Evolutionary conservation across 495 filamentous ascomycete genomes (phyloP), one percentile per base, ranked within the genome.

Genomic region (Tuber borchii): DNA sequence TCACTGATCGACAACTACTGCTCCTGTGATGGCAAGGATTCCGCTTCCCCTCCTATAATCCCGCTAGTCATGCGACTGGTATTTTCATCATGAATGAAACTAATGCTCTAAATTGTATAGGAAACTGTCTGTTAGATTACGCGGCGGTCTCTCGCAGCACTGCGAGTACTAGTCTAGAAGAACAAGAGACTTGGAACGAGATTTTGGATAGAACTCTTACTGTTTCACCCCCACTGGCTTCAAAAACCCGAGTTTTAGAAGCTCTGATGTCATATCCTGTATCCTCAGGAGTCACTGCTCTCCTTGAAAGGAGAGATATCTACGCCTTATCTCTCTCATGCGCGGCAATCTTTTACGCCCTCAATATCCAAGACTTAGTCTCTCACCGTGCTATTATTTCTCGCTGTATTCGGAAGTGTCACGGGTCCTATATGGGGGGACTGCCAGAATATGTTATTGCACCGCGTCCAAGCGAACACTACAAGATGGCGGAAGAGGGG

Each of bases 11-110:
- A 65, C 26, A 65, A 65, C 14, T 34, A 31, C 14, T 79, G 78
- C 61, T 56, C 72, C 34, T 79, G 78, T 39, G 70, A 79, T 70
- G 78, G 78, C 75, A 79, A 71, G 48, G 46, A n/a, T 26, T 51
- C 19, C 26, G 20, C 20, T 70, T 34, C 20, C n/a, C 43, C 42
- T 20, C 22, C 12, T 4, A 26, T 44, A 19, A 31, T 44, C 19
- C 10, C 12, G 1, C n/a, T 26, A 4, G 31, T 19, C 10, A 65
- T 34, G n/a, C 14, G 56, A 6, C 17, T 26, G 16, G 69, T 26
- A 12, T 69, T 14, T 37, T 42, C 5, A 2, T 44, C 71, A 69
- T 26, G 56, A 69, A 68, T 74, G 45, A 74, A 14, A 40, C 16
- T 61, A 71, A 39, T 16, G 26, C 37, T 40, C 71, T 7, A 72